Evolutionary conservation across 495 filamentous ascomycete species (phyloP).

Genomic region (Chaetomium tenue): DNA sequence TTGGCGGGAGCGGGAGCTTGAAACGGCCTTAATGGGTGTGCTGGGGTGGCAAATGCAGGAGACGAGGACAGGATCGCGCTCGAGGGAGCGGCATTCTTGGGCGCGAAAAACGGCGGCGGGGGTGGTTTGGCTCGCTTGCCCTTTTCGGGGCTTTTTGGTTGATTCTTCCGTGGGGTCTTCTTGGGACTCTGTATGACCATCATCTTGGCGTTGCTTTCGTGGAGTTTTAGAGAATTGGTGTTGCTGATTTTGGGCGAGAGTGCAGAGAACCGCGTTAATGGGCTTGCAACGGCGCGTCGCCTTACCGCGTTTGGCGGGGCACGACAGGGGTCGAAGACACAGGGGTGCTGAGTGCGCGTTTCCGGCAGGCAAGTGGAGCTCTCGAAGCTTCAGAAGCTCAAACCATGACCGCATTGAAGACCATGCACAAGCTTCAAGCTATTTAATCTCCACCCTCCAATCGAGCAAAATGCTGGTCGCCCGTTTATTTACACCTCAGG

Average conservation of each 20-base stretch:
- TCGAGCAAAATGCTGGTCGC: slow-evolving; percentile 27
- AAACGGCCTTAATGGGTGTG: slow-evolving; percentile 65
- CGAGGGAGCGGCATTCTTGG: slow-evolving; percentile 35
- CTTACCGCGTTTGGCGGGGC: slow-evolving; percentile 34
- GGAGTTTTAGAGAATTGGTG: background rate
- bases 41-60: slow-evolving; percentile 81
- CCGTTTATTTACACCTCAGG: slow-evolving; percentile 14
- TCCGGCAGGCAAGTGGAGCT: slow-evolving; percentile 19
- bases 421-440: background rate
- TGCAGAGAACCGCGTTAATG: slow-evolving; percentile 35
- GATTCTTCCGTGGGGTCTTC: slow-evolving; percentile 31
- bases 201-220: slow-evolving; percentile 25
- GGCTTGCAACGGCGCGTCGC: slow-evolving; percentile 22
- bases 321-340: background rate
- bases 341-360: no score
- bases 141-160: slow-evolving; percentile 21
- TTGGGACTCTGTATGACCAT: slow-evolving; percentile 34
- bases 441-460: background rate
- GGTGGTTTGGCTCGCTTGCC: slow-evolving; percentile 37
- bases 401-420: slow-evolving; percentile 5
- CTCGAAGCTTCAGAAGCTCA: background rate
- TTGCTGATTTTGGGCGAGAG: background rate
- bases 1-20: slow-evolving; percentile 54
- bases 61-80: slow-evolving; percentile 78
- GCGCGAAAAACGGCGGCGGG: slow-evolving; percentile 41